A percentile compares a stretch with the other conserved stretches of the same genome.
These are phyloP conservation scores for Carex scoparia DNA, from an alignment of 176 grass and related monocot species.

Conservation along the genomic window DNA sequence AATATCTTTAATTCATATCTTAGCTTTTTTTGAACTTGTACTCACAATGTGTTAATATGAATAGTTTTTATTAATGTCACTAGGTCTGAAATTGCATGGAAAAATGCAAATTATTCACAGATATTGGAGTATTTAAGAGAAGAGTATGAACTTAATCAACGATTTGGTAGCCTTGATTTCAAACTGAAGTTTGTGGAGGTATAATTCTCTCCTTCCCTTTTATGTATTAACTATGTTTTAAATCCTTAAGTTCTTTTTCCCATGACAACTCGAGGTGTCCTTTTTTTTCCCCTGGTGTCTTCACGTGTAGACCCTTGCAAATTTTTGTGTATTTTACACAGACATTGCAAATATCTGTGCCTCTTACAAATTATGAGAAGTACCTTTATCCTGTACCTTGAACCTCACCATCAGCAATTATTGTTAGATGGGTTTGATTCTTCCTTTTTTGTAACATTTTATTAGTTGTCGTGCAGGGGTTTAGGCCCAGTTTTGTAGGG, in stretches of 20 bases:
- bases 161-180: constrained; percentile 87
- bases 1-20: neutral
- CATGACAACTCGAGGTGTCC: neutral
- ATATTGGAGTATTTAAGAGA: constrained; percentile 82
- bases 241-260: neutral
- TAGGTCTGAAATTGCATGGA: constrained; percentile 97
- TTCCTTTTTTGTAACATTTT: neutral
- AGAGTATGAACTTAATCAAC: constrained; percentile 86
- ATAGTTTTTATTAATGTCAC: neutral
- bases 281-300: neutral
- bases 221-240: constrained; percentile 4
- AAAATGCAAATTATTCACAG: constrained; percentile 91
- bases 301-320: neutral
- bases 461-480: neutral
- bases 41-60: neutral
- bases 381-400: neutral
- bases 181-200: constrained; percentile 98
- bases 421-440: neutral
- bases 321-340: neutral
- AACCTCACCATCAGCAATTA: neutral
- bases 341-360: neutral
- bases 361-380: neutral
- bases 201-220: constrained; percentile 17
- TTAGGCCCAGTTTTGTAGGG: neutral
- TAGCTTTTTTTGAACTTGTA: neutral